These are phyloP conservation scores for Ascoidea asiatica DNA, from an alignment of 805 yeast species.

Conservation along the genomic window DNA sequence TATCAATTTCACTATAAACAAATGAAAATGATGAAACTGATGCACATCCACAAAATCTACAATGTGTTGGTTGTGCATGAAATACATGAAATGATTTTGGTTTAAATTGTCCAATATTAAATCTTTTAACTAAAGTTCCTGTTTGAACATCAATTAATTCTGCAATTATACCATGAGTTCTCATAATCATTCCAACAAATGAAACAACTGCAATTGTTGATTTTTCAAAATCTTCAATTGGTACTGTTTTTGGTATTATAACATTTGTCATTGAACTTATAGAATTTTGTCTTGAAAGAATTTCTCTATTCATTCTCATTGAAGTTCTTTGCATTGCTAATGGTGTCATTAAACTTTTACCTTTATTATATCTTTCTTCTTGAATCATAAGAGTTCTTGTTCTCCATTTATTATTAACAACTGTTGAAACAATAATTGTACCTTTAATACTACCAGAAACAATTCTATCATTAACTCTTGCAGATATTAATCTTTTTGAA, in stretches of 20 bases:
- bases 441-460: constrained; percentile 38
- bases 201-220: constrained; percentile 40
- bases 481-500: constrained; percentile 47
- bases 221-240: constrained; percentile 12
- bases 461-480: constrained; percentile 63
- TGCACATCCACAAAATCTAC: constrained; percentile 84
- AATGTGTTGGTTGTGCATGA: constrained; percentile 79
- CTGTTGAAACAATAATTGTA: constrained; percentile 46
- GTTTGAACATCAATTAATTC: constrained; percentile 69
- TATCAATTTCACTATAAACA: constrained; percentile 50
- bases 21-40: constrained; percentile 62
- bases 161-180: constrained; percentile 41
- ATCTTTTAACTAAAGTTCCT: constrained; percentile 51
- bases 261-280: constrained; percentile 7
- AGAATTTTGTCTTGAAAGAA: constrained; percentile 7
- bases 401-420: constrained; percentile 54
- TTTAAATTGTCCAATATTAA: constrained; percentile 50
- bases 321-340: constrained; percentile 19
- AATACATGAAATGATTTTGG: constrained; percentile 50
- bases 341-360: constrained; percentile 24
- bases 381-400: constrained; percentile 35
- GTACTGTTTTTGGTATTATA: constrained; percentile 2
- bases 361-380: constrained; percentile 31
- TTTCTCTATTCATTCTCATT: constrained; percentile 1
- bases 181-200: constrained; percentile 62